Evolutionary conservation across 768 basidiomycete species (phyloP).

Genomic region (Suillus subaureus): DNA sequence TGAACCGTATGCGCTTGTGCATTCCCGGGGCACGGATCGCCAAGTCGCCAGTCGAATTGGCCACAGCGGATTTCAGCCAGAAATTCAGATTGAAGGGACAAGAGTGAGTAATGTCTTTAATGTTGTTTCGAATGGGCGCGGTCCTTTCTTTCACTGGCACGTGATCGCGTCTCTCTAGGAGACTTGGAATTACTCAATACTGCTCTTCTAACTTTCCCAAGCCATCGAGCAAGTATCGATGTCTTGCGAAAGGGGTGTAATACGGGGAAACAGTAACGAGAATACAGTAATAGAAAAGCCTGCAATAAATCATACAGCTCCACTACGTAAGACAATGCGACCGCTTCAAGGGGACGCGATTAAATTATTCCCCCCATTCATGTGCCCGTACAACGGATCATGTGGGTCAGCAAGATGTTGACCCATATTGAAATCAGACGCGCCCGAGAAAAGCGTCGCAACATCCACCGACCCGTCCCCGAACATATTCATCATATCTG

Average conservation of each 20-base stretch:
- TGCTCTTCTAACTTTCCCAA: neutral
- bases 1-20: neutral
- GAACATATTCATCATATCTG: conserved; percentile 66
- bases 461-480: conserved; percentile 48
- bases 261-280: neutral
- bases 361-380: conserved; percentile 21
- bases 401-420: conserved; percentile 26
- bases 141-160: neutral
- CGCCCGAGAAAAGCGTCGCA: conserved; percentile 30
- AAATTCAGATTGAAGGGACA: neutral
- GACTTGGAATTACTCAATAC: neutral
- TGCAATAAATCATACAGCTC: conserved; percentile 19
- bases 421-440: conserved; percentile 32
- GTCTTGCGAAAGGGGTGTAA: neutral
- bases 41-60: neutral
- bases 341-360: conserved; percentile 29
- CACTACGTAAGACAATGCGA: conserved; percentile 8
- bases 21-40: neutral
- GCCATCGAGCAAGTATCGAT: neutral
- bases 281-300: conserved; percentile 7
- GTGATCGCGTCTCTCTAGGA: neutral
- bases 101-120: neutral
- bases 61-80: neutral
- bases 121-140: neutral
- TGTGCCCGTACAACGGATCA: conserved; percentile 32